Percentiles rank a stretch among this genome's conserved stretches.
phyloP scores from a whole-genome alignment of 192 early-diverging fungal species.

The Backusella westeae region DNA sequence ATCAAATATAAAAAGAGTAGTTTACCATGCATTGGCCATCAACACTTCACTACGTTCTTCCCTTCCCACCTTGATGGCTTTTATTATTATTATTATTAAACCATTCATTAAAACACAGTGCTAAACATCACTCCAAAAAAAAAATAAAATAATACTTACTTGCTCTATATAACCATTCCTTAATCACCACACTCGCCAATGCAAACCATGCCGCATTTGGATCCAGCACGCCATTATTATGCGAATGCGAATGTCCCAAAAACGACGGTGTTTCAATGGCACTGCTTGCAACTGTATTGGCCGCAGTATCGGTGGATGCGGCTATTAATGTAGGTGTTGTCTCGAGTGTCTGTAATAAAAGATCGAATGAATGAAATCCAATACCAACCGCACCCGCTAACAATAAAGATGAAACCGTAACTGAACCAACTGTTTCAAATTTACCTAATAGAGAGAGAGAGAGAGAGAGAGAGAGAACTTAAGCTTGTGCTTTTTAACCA shows the following conservation, averaged over 20 bases:
- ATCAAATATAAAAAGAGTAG: no score
- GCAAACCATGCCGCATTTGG: constrained; percentile 74
- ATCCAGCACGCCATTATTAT: constrained; percentile 45
- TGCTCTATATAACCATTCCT: constrained; percentile 73
- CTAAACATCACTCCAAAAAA: neutral
- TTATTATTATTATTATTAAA: neutral
- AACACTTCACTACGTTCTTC: constrained; percentile 67
- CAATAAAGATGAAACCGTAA: constrained; percentile 66
- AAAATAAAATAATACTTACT: constrained; percentile 36
- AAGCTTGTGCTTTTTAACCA: no score
- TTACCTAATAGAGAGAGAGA: constrained; percentile 33
- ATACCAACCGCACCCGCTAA: constrained; percentile 66
- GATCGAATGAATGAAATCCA: constrained; percentile 61
- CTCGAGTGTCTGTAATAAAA: constrained; percentile 31
- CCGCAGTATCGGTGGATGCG: constrained; percentile 9
- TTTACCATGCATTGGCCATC: constrained; percentile 76
- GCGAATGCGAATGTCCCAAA: constrained; percentile 3
- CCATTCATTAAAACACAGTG: neutral
- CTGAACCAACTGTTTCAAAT: constrained; percentile 63
- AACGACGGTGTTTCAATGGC: constrained; percentile 15
- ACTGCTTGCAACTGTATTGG: constrained; percentile 9
- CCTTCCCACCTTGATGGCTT: constrained; percentile 58
- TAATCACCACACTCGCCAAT: constrained; percentile 61
- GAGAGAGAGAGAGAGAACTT: neutral
- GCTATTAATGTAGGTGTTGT: neutral